Percentiles rank a stretch among this genome's conserved stretches.
Evolutionary conservation across 768 basidiomycete species (phyloP).

Genomic region (Suillus lakei): DNA sequence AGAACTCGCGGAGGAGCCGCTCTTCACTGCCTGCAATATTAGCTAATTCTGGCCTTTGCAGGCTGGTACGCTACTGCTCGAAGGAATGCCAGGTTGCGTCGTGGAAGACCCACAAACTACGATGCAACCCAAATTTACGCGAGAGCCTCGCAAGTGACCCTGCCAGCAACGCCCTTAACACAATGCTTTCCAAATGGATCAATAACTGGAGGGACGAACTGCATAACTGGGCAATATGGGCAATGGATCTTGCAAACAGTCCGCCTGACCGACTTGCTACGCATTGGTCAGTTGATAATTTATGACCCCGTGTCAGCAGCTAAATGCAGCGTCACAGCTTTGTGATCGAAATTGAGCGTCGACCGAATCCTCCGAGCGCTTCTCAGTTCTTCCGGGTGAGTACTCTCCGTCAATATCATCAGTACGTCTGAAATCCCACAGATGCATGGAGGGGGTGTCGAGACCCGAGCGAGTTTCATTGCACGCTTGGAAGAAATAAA

Average conservation of each 20-base stretch:
- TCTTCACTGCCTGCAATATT: background rate
- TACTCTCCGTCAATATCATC: background rate
- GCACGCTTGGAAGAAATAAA: conserved; percentile 18
- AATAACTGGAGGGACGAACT: conserved; percentile 27
- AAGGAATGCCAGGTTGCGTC: conserved; percentile 32
- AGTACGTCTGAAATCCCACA: conserved; percentile 11
- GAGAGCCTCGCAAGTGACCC: conserved; percentile 19
- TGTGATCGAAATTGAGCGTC: conserved; percentile 27
- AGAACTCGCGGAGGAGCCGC: background rate
- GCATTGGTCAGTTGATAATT: conserved; percentile 20
- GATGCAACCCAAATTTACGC: conserved; percentile 17
- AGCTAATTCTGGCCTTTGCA: conserved; percentile 7
- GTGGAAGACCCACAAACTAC: conserved; percentile 33
- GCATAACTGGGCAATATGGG: conserved; percentile 22
- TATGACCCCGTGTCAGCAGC: background rate
- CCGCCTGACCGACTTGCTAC: conserved; percentile 29
- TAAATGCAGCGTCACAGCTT: conserved; percentile 17
- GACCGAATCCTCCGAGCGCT: conserved; percentile 18
- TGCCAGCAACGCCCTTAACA: conserved; percentile 21
- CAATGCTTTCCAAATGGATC: conserved; percentile 30
- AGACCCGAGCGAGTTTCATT: conserved; percentile 23
- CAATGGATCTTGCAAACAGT: conserved; percentile 32
- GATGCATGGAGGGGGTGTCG: conserved; percentile 30
- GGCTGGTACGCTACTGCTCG: conserved; percentile 36
- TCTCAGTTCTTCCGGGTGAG: conserved; percentile 27